A percentile compares a stretch with the other conserved stretches of the same genome.
Conservation (phyloP, 257 asterid species). For the Nicotiana undulata region DNA sequence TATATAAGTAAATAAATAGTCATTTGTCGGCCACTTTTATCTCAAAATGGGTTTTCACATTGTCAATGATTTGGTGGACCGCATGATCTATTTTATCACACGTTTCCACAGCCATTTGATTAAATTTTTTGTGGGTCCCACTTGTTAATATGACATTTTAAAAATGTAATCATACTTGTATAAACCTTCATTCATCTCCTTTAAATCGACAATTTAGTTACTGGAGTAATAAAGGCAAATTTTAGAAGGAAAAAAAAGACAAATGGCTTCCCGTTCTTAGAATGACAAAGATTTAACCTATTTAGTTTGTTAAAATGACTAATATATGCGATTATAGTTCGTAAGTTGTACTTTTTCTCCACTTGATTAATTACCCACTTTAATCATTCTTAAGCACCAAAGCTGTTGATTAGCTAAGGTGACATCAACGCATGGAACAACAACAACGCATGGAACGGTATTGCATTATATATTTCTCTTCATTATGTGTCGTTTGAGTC, state of each 20-base stretch:
- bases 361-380: neutral
- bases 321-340: neutral
- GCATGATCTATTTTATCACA: conserved; percentile 29
- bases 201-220: too few relatives aligned
- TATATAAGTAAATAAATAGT: conserved; percentile 6
- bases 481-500: too few relatives aligned
- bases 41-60: neutral
- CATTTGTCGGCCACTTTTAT: conserved; percentile 26
- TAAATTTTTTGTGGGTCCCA: conserved; percentile 19
- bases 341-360: neutral
- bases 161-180: too few relatives aligned
- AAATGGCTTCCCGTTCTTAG: too few relatives aligned
- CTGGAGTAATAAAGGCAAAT: too few relatives aligned
- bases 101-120: conserved; percentile 32
- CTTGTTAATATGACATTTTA: neutral
- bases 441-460: neutral
- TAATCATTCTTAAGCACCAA: conserved; percentile 27
- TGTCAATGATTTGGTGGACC: conserved; percentile 40
- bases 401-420: conserved; percentile 20
- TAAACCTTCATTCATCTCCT: too few relatives aligned
- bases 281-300: too few relatives aligned
- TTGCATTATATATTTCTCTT: neutral
- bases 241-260: too few relatives aligned
- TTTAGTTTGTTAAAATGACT: neutral
- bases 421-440: neutral